Base-by-base conservation (phyloP, 1,284 basidiomycete genomes). In the Ganoderma meredithae region DNA sequence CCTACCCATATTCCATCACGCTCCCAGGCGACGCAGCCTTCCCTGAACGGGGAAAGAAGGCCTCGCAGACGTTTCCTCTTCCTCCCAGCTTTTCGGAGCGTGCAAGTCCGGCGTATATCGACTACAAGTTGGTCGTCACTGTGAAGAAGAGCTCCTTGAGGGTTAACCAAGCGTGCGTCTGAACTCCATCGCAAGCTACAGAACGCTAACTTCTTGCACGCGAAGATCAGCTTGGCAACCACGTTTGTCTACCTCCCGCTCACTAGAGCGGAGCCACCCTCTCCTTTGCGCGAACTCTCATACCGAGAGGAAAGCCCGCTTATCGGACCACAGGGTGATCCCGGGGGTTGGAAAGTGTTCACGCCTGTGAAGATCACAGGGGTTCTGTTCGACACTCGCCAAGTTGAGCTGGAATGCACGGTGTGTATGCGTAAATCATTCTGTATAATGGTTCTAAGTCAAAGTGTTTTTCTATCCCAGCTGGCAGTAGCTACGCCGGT, bases 401-500 rank as follows among this genome's bases (percentile, higher is more conserved):
- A 72, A 15, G 81, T 84, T 12, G 81, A 82, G 64, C 77, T 82
- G 33, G 75, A 76, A 41, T 79, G 78, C 65, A 79, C 75, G 13
- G 88, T 88, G 73, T 70, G 84, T 79, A 9, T 15, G 40, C 19
- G 53, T 19, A n/a, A 39, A 27, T 62, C 15, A 22, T 25, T 33
- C 40, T 25, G 40, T 39, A 36, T 7, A 64, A n/a, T 43, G 41
- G 13, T 31, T n/a, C 31, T 17, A 15, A 52, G 13, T 8, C 31
- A 47, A 43, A 33, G 36, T 33, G 49, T 12, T 27, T 12, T 43
- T 56, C n/a, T 64, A 63, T 49, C 17, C 8, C 71, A 90, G 88
- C 76, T 88, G 19, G 82, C 85, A 2, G 76, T 90, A 40, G 85
- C 86, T 25, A 84, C 78, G 53, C 88, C 89, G n/a, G 87, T 89